A percentile compares a stretch with the other conserved stretches of the same genome.
phyloP scores from a whole-genome alignment of 2,329 filamentous ascomycete species.

The Colletotrichum filicis region DNA sequence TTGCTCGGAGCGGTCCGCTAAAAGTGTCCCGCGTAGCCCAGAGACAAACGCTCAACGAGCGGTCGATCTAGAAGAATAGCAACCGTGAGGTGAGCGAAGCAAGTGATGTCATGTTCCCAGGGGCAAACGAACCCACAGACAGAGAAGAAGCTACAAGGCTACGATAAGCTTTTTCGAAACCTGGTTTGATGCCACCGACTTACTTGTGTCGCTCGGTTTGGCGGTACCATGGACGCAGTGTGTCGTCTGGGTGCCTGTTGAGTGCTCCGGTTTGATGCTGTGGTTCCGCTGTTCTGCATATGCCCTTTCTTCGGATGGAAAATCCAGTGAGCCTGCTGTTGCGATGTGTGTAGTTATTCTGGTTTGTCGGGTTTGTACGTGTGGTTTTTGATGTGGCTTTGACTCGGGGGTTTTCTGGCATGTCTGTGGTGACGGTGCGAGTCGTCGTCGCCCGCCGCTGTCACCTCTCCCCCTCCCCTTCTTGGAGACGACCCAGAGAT shows the following conservation, averaged over 20 bases:
- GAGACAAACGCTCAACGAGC: too few relatives aligned
- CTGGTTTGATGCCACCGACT: not conserved
- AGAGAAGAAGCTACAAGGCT: not conserved
- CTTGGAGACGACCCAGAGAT: not conserved
- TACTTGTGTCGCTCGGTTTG: not conserved
- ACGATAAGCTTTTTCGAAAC: not conserved
- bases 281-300: not conserved
- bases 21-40: too few relatives aligned
- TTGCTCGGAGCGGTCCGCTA: too few relatives aligned
- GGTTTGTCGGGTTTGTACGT: not conserved
- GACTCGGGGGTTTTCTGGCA: not conserved
- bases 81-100: not conserved
- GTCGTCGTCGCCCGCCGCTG: too few relatives aligned
- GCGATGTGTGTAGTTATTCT: not conserved
- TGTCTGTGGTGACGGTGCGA: not conserved
- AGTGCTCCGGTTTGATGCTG: not conserved
- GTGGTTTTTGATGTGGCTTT: not conserved
- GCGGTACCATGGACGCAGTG: too few relatives aligned
- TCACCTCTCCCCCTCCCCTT: too few relatives aligned
- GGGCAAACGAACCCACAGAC: not conserved
- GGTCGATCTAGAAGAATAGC: too few relatives aligned
- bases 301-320: not conserved
- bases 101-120: not conserved
- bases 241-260: too few relatives aligned
- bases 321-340: too few relatives aligned